Conservation (phyloP, 805 yeast species). For the Candida boleticola region DNA sequence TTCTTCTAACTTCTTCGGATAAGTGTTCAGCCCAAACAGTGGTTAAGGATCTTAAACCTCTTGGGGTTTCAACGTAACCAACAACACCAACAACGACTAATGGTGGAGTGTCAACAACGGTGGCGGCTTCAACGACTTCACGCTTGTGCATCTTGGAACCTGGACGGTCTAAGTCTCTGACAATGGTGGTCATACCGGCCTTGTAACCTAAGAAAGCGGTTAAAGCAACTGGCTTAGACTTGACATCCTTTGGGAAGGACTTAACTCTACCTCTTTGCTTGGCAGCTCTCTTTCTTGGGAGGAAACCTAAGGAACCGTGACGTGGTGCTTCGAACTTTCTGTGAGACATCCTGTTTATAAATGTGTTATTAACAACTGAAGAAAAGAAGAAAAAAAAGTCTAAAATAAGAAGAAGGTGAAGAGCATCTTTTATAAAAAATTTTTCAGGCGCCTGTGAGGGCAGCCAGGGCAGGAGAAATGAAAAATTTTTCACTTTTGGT, state of each 20-base stretch:
- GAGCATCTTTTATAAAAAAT: neutral
- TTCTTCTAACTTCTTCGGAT: constrained; percentile 98
- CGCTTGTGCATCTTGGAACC: constrained; percentile 99
- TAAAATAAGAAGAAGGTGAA: neutral
- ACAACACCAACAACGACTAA: constrained; percentile 99
- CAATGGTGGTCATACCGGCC: constrained; percentile 99
- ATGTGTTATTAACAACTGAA: constrained; percentile 25
- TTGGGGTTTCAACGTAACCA: constrained; percentile 99
- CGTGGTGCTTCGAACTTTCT: constrained; percentile 99
- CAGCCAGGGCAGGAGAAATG: neutral
- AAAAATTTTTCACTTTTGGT: constrained; percentile 5
- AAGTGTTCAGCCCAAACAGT: constrained; percentile 99
- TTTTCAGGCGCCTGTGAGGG: neutral
- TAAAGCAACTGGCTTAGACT: constrained; percentile 95
- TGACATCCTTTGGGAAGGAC: constrained; percentile 99
- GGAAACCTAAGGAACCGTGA: constrained; percentile 99
- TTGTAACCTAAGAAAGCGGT: constrained; percentile 99
- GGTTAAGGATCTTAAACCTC: constrained; percentile 99
- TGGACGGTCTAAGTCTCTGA: constrained; percentile 99
- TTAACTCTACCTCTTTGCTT: constrained; percentile 98
- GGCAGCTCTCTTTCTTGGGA: constrained; percentile 99
- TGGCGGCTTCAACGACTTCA: constrained; percentile 99
- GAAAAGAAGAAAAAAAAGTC: constrained; percentile 11
- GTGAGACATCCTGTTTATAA: constrained; percentile 78
- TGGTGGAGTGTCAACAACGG: constrained; percentile 99